Evolutionary conservation across 306 rosid genomes (phyloP), one percentile per base, ranked within the genome.

Genomic region (Parietaria judaica): DNA sequence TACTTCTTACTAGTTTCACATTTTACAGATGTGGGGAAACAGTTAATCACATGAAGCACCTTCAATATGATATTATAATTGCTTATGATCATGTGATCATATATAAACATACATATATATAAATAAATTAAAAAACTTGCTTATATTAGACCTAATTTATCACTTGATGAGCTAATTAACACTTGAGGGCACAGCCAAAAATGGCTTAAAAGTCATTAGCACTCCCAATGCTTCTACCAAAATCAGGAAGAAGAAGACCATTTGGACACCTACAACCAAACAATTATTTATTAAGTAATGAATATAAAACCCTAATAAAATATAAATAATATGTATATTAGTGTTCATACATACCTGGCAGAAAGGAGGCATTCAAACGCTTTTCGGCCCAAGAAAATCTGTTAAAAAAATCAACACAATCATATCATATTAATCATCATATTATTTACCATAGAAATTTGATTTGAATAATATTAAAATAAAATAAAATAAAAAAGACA

Each of bases 331-430:
- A 0, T 5, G 8, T 17, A 37, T 10, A 5, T 34, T 36, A 35
- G n/a, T 36, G 47, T 1, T 50, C 59, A 64, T 48, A 56, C 39
- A 43, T 70, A 82, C 87, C 87, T 35, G 87, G 87, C 59, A 82
- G 78, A 58, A 79, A 60, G 43, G 66, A 66, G 60, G 80, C 82
- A 70, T 73, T 41, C 55, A n/a, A 72, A 53, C 82, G 87, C 61
- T 62, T 82, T 66, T 82, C 84, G 36, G 84, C 72, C 87, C 82
- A 79, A 2, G 87, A 73, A 63, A 79, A 74, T 58, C 87, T 82
- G 73, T 80, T 63, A 6, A 66, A 75, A 75, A 41, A 17, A 71
- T n/a, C 51, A 51, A 14, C 9, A 34, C 35, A 3, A 23, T 23
- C 31, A 23, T 23, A 23, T 23, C 31, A 23, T 23, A 23, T 23